phyloP scores from a whole-genome alignment of 257 asterid genomes.

The Ocimum tenuiflorum region DNA sequence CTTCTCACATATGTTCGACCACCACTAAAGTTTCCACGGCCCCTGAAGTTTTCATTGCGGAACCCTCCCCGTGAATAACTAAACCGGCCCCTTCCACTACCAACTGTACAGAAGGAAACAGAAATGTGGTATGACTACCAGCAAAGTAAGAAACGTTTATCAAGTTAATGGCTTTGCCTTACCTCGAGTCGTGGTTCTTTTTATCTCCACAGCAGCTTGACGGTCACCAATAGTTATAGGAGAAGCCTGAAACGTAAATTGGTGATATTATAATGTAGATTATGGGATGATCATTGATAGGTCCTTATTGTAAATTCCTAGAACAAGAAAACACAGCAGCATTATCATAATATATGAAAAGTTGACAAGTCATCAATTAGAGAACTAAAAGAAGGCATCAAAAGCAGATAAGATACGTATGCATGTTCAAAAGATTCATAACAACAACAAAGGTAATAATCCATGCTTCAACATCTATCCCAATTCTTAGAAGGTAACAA shows the following conservation, averaged over 20 bases:
- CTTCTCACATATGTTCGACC: slow-evolving; percentile 49
- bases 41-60: slow-evolving; percentile 50
- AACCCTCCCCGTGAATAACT: slow-evolving; percentile 48
- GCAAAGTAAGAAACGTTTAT: background rate
- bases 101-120: slow-evolving; percentile 33
- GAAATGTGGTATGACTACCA: too few relatives aligned
- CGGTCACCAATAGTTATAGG: slow-evolving; percentile 52
- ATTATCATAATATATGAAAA: too few relatives aligned
- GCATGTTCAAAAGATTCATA: too few relatives aligned
- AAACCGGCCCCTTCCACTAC: slow-evolving; percentile 51
- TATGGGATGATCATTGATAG: too few relatives aligned
- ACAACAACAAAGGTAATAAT: too few relatives aligned
- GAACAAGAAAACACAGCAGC: too few relatives aligned
- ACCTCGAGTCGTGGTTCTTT: slow-evolving; percentile 79
- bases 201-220: slow-evolving; percentile 61
- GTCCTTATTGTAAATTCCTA: too few relatives aligned
- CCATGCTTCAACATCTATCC: too few relatives aligned
- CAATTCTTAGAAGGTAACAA: too few relatives aligned
- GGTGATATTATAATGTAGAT: background rate
- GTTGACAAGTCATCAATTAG: too few relatives aligned
- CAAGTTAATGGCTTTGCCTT: slow-evolving; percentile 10
- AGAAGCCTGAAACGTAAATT: slow-evolving; percentile 45
- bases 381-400: too few relatives aligned
- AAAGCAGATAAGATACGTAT: too few relatives aligned
- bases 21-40: slow-evolving; percentile 48